Conservation (phyloP, 805 yeast genomes). For the Teunomyces tritomae region DNA sequence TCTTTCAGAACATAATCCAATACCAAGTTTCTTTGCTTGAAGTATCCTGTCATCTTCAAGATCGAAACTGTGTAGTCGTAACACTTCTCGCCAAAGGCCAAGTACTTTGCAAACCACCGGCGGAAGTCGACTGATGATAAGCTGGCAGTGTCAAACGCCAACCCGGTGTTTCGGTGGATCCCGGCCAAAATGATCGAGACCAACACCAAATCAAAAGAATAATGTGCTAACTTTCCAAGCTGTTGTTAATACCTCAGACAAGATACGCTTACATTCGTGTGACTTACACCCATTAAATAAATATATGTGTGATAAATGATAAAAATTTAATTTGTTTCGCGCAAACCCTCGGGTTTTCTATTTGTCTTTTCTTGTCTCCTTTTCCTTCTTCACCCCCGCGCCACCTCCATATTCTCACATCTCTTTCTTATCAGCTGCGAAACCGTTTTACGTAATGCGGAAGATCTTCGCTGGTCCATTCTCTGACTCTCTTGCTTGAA, state of each 20-base stretch:
- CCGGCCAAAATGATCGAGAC: conserved; percentile 84
- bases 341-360: background rate
- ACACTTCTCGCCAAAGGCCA: conserved; percentile 59
- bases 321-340: background rate
- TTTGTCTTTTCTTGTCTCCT: background rate
- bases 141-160: conserved; percentile 49
- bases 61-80: conserved; percentile 48
- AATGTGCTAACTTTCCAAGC: conserved; percentile 69
- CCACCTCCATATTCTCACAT: too few relatives aligned
- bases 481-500: conserved; percentile 52
- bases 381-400: too few relatives aligned
- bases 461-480: conserved; percentile 60
- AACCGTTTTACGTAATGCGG: conserved; percentile 43
- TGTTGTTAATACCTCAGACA: conserved; percentile 12
- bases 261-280: background rate
- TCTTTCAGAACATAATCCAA: conserved; percentile 34
- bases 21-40: conserved; percentile 43
- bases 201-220: conserved; percentile 72
- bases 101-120: conserved; percentile 49
- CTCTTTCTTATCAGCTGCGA: background rate
- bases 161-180: conserved; percentile 78
- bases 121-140: conserved; percentile 49
- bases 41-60: conserved; percentile 49
- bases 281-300: conserved; percentile 8
- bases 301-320: background rate